Evolutionary conservation across 1,139 yeast species (phyloP).

Genomic region (Hanseniaspora uvarum): DNA sequence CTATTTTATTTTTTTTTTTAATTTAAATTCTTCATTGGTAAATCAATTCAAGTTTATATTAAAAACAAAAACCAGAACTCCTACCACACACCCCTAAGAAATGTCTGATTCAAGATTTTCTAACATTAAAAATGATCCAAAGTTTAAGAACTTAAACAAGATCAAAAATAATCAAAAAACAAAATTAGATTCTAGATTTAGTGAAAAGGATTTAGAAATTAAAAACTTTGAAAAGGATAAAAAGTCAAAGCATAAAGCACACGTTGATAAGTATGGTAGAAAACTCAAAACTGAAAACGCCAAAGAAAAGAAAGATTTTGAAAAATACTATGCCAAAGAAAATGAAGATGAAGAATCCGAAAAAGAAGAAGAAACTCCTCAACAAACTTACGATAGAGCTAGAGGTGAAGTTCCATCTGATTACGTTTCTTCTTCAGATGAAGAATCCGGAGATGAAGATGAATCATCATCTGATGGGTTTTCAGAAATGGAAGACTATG

Average conservation of each 20-base stretch:
- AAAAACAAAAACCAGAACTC: not conserved
- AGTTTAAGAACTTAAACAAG: constrained; percentile 63
- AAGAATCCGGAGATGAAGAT: constrained; percentile 34
- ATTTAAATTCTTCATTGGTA: not conserved
- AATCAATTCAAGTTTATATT: no score
- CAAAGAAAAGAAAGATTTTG: constrained; percentile 43
- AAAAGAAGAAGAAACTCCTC: constrained; percentile 21
- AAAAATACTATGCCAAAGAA: constrained; percentile 38
- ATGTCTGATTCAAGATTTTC: constrained; percentile 61
- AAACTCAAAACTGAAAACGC: constrained; percentile 42
- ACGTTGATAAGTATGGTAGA: constrained; percentile 83
- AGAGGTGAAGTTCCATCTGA: constrained; percentile 51
- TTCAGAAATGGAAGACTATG: constrained; percentile 33
- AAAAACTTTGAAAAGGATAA: constrained; percentile 36
- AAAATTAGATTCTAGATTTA: constrained; percentile 78
- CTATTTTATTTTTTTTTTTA: not conserved
- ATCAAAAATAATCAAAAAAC: constrained; percentile 40
- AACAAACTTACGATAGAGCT: constrained; percentile 46
- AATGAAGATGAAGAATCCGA: constrained; percentile 28
- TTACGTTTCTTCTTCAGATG: constrained; percentile 35
- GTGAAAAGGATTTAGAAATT: constrained; percentile 52
- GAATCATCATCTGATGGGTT: constrained; percentile 31
- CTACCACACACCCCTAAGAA: not conserved
- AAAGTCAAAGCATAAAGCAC: constrained; percentile 38
- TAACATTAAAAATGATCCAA: constrained; percentile 74